Evolutionary conservation across 768 basidiomycete genomes (phyloP).

Genomic region (Flagelloscypha sp.): DNA sequence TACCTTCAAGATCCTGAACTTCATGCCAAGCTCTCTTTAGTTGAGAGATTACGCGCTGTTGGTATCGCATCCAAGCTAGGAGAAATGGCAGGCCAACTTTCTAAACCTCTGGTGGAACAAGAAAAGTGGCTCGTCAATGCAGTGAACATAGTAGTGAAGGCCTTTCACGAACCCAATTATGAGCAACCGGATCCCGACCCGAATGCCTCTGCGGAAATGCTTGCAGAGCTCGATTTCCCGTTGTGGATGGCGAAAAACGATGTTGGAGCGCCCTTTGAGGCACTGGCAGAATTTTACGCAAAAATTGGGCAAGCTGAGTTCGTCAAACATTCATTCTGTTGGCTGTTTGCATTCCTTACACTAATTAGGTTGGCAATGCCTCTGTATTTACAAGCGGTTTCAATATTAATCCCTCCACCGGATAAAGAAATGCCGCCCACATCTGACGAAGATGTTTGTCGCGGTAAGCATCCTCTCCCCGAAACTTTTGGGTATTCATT

Average conservation of each 20-base stretch:
- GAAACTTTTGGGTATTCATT: not conserved
- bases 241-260: constrained; percentile 52
- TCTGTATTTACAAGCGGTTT: constrained; percentile 58
- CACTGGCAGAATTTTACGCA: constrained; percentile 55
- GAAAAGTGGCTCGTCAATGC: constrained; percentile 35
- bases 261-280: constrained; percentile 60
- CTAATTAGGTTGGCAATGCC: constrained; percentile 48
- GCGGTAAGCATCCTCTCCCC: constrained; percentile 32
- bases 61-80: constrained; percentile 36
- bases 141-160: constrained; percentile 34
- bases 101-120: constrained; percentile 21
- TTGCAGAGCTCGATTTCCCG: constrained; percentile 50
- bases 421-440: constrained; percentile 23
- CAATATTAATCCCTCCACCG: constrained; percentile 47
- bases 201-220: constrained; percentile 17
- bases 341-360: not conserved
- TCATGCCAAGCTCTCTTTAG: constrained; percentile 15
- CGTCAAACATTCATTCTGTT: constrained; percentile 13
- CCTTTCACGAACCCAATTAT: constrained; percentile 20
- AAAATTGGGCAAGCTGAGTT: constrained; percentile 49
- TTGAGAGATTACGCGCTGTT: constrained; percentile 28
- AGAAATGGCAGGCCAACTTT: constrained; percentile 28
- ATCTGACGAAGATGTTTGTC: constrained; percentile 54
- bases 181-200: constrained; percentile 5
- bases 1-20: constrained; percentile 21